Percentiles rank a stretch among this genome's conserved stretches.
Evolutionary conservation across 2,329 filamentous ascomycete species (phyloP).

Genomic region (Trichoderma citrinoviride): DNA sequence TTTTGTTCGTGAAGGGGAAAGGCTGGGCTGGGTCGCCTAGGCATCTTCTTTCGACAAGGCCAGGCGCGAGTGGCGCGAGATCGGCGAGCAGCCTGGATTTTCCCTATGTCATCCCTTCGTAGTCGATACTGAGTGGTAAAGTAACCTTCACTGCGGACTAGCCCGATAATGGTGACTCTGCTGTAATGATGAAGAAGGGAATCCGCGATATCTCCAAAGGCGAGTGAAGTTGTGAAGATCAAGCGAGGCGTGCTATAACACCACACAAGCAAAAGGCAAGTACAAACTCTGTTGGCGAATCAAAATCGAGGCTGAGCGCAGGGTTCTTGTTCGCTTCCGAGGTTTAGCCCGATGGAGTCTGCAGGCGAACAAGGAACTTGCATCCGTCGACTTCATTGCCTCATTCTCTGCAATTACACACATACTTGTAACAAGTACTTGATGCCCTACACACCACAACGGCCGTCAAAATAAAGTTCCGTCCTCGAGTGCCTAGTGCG

Average conservation of each 20-base stretch:
- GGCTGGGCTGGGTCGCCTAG: background rate
- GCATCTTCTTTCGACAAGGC: background rate
- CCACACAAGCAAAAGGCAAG: conserved; percentile 4
- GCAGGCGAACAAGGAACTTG: too few species aligned
- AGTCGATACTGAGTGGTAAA: background rate
- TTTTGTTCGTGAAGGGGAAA: background rate
- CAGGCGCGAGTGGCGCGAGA: background rate
- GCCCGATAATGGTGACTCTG: background rate
- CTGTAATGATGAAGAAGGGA: background rate
- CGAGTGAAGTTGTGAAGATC: background rate
- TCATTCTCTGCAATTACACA: too few species aligned
- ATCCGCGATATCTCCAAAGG: background rate
- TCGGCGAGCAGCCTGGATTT: background rate
- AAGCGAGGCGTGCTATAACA: too few species aligned
- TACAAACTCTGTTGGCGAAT: background rate
- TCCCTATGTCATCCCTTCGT: background rate
- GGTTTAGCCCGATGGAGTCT: conserved; percentile 4
- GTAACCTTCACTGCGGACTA: background rate
- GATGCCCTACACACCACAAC: too few species aligned
- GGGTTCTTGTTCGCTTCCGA: conserved; percentile 3
- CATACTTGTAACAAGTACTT: too few species aligned
- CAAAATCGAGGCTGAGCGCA: background rate
- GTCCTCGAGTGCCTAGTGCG: too few species aligned
- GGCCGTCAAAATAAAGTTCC: background rate
- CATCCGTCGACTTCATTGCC: too few species aligned